Conservation (phyloP, 768 basidiomycete genomes). For the Russula sp. region DNA sequence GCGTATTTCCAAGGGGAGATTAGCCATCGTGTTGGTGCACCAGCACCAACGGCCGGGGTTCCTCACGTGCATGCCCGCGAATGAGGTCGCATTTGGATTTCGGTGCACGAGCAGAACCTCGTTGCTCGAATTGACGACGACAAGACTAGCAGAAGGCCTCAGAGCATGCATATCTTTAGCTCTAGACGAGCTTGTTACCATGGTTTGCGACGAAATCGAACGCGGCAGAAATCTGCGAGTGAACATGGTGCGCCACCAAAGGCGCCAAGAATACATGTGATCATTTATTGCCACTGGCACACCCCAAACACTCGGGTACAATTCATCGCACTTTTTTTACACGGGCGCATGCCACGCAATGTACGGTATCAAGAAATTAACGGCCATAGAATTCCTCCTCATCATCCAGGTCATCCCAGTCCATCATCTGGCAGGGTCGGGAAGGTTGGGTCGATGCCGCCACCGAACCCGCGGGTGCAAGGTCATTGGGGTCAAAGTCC, state of each 20-base stretch:
- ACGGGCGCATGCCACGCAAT: neutral
- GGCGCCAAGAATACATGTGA: neutral
- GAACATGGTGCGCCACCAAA: neutral
- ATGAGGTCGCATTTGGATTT: slow-evolving; percentile 60
- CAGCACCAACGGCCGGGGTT: neutral
- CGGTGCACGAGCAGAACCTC: slow-evolving; percentile 70
- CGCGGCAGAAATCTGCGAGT: neutral
- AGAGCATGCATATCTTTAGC: slow-evolving; percentile 36
- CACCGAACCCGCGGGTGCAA: slow-evolving; percentile 10
- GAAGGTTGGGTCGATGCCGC: slow-evolving; percentile 1
- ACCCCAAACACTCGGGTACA: neutral
- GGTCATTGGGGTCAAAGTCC: slow-evolving; percentile 28
- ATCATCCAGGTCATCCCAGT: slow-evolving; percentile 23
- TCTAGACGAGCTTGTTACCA: slow-evolving; percentile 12
- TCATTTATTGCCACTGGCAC: neutral
- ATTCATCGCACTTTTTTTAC: neutral
- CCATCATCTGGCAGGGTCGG: slow-evolving; percentile 1
- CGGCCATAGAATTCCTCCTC: slow-evolving; percentile 21
- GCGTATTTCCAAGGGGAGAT: neutral
- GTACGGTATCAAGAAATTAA: neutral
- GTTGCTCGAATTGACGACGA: slow-evolving; percentile 62
- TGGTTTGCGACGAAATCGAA: slow-evolving; percentile 4
- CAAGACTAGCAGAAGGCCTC: slow-evolving; percentile 63
- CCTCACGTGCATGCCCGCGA: slow-evolving; percentile 65
- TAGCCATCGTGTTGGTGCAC: neutral